phyloP scores from a whole-genome alignment of 176 grass and related monocot species.

The Zea luxurians region DNA sequence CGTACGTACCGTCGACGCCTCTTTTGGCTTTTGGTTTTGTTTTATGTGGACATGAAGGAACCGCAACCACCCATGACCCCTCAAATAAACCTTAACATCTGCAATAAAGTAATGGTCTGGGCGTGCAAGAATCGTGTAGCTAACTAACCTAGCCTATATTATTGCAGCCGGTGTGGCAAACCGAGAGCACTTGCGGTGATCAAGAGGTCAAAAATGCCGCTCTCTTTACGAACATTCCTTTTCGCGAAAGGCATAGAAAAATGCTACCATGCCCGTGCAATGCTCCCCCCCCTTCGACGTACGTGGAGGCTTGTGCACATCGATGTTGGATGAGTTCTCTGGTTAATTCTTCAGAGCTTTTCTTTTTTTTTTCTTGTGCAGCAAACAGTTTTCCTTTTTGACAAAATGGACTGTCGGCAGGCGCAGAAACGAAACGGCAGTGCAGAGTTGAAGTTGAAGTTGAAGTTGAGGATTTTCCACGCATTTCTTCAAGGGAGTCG shows the following conservation, averaged over 20 bases:
- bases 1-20: too few species aligned
- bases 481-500: constrained; percentile 8
- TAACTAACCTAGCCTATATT: not conserved
- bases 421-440: constrained; percentile 40
- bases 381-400: constrained; percentile 27
- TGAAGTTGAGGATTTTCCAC: not conserved
- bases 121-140: constrained; percentile 23
- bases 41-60: constrained; percentile 46
- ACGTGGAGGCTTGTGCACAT: too few species aligned
- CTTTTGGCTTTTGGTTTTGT: constrained; percentile 28
- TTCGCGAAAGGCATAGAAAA: constrained; percentile 27
- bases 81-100: constrained; percentile 42
- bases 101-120: constrained; percentile 39
- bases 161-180: constrained; percentile 42
- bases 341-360: not conserved
- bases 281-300: too few species aligned
- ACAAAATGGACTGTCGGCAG: constrained; percentile 38
- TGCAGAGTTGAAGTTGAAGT: constrained; percentile 4
- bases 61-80: not conserved
- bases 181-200: constrained; percentile 38
- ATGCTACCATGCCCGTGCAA: not conserved
- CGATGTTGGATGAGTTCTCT: not conserved
- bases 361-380: not conserved
- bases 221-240: constrained; percentile 22
- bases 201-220: constrained; percentile 38